Base-by-base conservation (phyloP, 257 asterid genomes). In the Nicotiana otophora region DNA sequence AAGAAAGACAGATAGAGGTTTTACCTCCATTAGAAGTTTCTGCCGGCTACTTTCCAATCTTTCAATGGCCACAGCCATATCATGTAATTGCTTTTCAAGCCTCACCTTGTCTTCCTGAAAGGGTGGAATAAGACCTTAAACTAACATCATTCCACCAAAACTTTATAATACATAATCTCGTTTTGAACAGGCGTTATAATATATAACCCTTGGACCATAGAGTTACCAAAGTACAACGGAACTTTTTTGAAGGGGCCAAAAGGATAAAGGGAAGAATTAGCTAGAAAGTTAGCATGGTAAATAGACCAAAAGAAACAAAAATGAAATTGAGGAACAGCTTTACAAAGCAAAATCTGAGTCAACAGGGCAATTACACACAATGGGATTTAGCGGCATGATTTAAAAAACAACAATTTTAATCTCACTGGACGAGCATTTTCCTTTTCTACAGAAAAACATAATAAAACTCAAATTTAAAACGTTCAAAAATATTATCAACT, bases 71-170 rank as follows among this genome's bases (percentile, higher is more conserved):
- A 94, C 91, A 17, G 98, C 99, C 99, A 95, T 91, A 81, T 94
- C 99, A 86, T 94, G 97, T 89, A 96, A 87, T 87, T 94, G 97
- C 90, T 92, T 90, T 91, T 96, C 98, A 78, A 94, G 96, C 83
- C 91, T 96, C 88, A 91, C 97, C 85, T 88, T 92, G 87, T 94
- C 97, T 79, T 92, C 98, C 99, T 96, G 89, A 64, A 84, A 88
- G 69, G 34, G 36, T 62, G 70, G 34, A 12, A 64, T 53, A 5
- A 78, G 55, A 34, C 46, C 80, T 75, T 77, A 63, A 34, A 55
- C 77, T 63, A 11, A 57, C 33, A 11, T 68, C n/a, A 34, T 57
- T 72, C 77, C 28, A 74, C 36, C 62, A 48, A 81, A 81, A 46
- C 31, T 34, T 42, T 42, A 64, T 80, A 26, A 42, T 54, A 80